Base-by-base conservation (phyloP, 164 flowering plant species). In the Buxus sempervirens region DNA sequence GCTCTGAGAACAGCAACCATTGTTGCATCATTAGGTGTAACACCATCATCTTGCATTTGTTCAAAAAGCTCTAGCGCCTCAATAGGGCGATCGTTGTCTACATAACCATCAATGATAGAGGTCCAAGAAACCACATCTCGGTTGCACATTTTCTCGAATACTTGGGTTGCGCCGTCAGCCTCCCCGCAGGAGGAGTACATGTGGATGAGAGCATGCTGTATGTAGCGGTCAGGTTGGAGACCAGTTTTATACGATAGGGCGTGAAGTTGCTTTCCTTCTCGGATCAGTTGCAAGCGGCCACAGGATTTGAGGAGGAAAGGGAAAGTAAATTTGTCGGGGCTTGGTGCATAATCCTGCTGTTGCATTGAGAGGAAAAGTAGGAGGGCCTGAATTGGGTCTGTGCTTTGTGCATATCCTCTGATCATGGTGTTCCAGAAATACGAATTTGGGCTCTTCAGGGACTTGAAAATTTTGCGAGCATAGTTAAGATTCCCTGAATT, bases 41-140 rank as follows among this genome's bases (percentile, higher is more conserved):
- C 19, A 12, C 64, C 64, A 32, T 28, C 51, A 10, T 45, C 51
- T 45, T 45, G 51, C 51, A 45, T 45, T 45, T 10, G 13, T 15
- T 45, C 9, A 32, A 28, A 28, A 15, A 12, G 23, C 49, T 20
- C n/a, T 18, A 62, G 51, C 16, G 23, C 49, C 22, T 62, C 64
- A 6, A 28, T 15, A 36, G 49, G 49, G 2, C 24, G 22, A 20
- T 38, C 5, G 38, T 32, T 62, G 10, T 62, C 48, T 16, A 22
- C 64, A 13, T 18, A 62, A 16, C 64, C 64, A 62, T 38, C 36
- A 20, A 62, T 62, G 20, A 62, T 9, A 10, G 64, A 62, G 9
- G 64, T 62, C 64, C 64, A 62, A 28, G 64, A 62, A 36, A 62
- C 49, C 20, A 62, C 45, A 21, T 62, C 49, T 28, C 48, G n/a